These are phyloP conservation scores for Ustilago esculenta DNA, from an alignment of 1,284 basidiomycete genomes.

Conservation along the genomic window DNA sequence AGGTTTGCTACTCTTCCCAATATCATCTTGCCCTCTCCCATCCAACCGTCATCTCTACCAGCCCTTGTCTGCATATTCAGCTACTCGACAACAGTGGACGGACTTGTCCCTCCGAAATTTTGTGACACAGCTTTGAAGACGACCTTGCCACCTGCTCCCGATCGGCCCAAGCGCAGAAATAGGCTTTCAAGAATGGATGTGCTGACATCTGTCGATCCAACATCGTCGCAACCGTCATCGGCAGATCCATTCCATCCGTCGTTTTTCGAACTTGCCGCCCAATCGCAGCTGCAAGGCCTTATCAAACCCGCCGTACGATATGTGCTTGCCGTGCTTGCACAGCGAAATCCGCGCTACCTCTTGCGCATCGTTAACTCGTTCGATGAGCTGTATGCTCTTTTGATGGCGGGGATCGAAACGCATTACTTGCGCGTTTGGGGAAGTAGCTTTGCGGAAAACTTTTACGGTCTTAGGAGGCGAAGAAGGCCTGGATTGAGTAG, in stretches of 20 bases:
- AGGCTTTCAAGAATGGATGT: constrained; percentile 45
- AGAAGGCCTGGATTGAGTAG: constrained; percentile 72
- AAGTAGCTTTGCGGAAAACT: constrained; percentile 88
- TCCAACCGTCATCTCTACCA: too few relatives aligned
- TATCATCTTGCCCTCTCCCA: too few relatives aligned
- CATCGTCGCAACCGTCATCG: constrained; percentile 39
- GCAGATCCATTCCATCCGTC: constrained; percentile 76
- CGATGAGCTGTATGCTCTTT: constrained; percentile 90
- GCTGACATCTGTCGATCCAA: constrained; percentile 53
- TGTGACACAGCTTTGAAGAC: too few relatives aligned
- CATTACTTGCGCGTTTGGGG: constrained; percentile 86
- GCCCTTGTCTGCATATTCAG: too few relatives aligned
- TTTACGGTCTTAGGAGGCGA: constrained; percentile 86
- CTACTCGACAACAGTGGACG: too few relatives aligned
- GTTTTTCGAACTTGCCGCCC: constrained; percentile 92
- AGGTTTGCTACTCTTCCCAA: too few relatives aligned
- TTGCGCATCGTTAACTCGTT: constrained; percentile 90
- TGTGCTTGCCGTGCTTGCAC: constrained; percentile 89
- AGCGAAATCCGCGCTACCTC: constrained; percentile 91
- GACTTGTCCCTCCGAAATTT: too few relatives aligned
- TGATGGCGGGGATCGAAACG: constrained; percentile 88
- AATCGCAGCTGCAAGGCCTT: constrained; percentile 90
- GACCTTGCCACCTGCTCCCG: too few relatives aligned
- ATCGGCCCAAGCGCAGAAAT: too few relatives aligned
- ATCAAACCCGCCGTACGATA: constrained; percentile 96